A percentile compares a stretch with the other conserved stretches of the same genome.
These are phyloP conservation scores for Globisporangium camurandrum DNA, from an alignment of 352 stramenopile species.

Conservation along the genomic window DNA sequence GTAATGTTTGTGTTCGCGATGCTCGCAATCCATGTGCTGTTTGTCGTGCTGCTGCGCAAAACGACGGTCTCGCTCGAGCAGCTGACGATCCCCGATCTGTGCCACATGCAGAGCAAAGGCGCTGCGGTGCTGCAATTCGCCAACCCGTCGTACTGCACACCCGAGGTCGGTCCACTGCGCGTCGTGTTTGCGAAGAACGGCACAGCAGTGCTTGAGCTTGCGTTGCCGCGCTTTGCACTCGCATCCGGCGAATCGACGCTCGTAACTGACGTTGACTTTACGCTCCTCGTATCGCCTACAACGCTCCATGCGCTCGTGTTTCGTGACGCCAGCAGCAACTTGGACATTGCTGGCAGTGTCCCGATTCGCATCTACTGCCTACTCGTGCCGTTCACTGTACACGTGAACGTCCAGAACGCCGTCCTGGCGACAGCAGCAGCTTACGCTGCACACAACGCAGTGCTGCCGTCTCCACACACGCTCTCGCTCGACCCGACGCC, in stretches of 20 bases:
- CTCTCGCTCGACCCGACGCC: background rate
- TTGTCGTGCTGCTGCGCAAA: constrained; percentile 54
- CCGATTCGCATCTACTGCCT: constrained; percentile 59
- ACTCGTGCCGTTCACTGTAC: constrained; percentile 63
- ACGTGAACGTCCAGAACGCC: constrained; percentile 44
- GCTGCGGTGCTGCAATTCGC: constrained; percentile 48
- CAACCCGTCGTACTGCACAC: constrained; percentile 76
- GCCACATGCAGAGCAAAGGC: constrained; percentile 39
- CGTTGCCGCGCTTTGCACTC: constrained; percentile 48
- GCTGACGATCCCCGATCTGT: constrained; percentile 66
- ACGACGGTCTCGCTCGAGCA: constrained; percentile 45
- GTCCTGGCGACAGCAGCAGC: constrained; percentile 9
- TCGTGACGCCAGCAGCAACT: constrained; percentile 20
- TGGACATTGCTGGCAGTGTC: constrained; percentile 38
- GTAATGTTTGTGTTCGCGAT: constrained; percentile 18
- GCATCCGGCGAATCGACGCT: constrained; percentile 38
- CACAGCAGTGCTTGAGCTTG: constrained; percentile 36
- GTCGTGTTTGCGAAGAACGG: constrained; percentile 49
- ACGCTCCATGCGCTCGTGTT: constrained; percentile 50
- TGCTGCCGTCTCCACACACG: background rate
- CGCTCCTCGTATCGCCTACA: constrained; percentile 35
- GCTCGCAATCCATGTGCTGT: constrained; percentile 50
- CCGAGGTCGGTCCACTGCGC: constrained; percentile 41
- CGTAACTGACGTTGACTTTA: constrained; percentile 34
- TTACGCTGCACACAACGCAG: background rate